phyloP scores from a whole-genome alignment of 768 basidiomycete genomes.

The Candolleomyces eurysporus region DNA sequence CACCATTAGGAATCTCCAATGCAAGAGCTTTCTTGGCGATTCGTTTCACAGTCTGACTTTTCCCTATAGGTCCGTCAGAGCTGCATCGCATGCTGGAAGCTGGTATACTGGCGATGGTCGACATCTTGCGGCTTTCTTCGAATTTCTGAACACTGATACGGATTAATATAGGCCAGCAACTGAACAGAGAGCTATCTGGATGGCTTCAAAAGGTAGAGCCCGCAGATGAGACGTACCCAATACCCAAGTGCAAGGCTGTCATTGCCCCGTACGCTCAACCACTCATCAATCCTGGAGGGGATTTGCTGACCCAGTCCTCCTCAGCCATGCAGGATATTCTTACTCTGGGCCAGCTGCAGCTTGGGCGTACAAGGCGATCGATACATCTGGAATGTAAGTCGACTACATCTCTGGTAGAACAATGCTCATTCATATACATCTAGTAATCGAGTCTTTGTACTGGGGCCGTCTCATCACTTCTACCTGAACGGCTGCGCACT shows the following conservation, averaged over 20 bases:
- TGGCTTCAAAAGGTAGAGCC: conserved; percentile 61
- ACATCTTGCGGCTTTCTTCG: not conserved
- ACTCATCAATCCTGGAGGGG: not conserved
- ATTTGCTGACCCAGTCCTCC: not conserved
- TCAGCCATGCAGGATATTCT: conserved; percentile 91
- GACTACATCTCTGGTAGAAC: conserved; percentile 5
- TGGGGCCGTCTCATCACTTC: conserved; percentile 94
- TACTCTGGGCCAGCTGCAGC: conserved; percentile 94
- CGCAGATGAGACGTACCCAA: conserved; percentile 52
- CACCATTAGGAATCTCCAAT: not conserved
- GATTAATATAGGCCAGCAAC: conserved; percentile 43
- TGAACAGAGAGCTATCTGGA: conserved; percentile 57
- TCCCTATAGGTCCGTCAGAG: conserved; percentile 25
- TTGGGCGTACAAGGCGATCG: conserved; percentile 93
- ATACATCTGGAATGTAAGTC: conserved; percentile 75
- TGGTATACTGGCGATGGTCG: conserved; percentile 84
- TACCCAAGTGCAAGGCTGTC: conserved; percentile 74
- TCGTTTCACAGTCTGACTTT: not conserved
- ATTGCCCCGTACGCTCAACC: conserved; percentile 74
- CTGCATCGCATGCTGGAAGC: conserved; percentile 81
- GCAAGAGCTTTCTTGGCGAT: not conserved
- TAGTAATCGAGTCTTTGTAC: conserved; percentile 90
- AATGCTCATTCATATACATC: conserved; percentile 3
- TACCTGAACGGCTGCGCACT: conserved; percentile 87
- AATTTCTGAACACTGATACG: conserved; percentile 6